Evolutionary conservation across 1,284 basidiomycete genomes (phyloP).

Genomic region (Neotropicomus parvogracilis): DNA sequence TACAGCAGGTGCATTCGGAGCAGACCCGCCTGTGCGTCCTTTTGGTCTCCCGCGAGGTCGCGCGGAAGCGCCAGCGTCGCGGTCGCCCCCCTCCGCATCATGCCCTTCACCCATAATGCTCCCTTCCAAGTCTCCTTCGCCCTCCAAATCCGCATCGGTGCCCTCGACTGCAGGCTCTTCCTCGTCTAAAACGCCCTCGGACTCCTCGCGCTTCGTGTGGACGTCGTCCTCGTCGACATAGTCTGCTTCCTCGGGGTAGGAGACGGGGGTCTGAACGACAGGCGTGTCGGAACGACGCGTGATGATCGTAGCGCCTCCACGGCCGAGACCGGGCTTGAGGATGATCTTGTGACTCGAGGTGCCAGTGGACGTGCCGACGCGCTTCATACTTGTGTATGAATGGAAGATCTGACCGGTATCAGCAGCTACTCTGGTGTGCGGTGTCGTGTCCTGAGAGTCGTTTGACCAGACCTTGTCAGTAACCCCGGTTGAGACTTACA

Average conservation of each 20-base stretch:
- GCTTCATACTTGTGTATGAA: slow-evolving; percentile 22
- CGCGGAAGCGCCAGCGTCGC: slow-evolving; percentile 16
- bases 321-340: slow-evolving; percentile 44
- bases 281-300: slow-evolving; percentile 33
- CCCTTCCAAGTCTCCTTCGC: slow-evolving; percentile 29
- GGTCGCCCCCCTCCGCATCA: slow-evolving; percentile 28
- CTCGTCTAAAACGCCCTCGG: slow-evolving; percentile 32
- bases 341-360: slow-evolving; percentile 43
- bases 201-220: slow-evolving; percentile 33
- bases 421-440: too few relatives aligned
- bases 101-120: slow-evolving; percentile 21
- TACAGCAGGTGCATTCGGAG: slow-evolving; percentile 22
- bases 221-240: slow-evolving; percentile 25
- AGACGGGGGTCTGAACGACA: slow-evolving; percentile 13
- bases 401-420: too few relatives aligned
- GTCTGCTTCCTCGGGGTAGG: slow-evolving; percentile 29
- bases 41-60: slow-evolving; percentile 34
- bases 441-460: not conserved
- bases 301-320: slow-evolving; percentile 32
- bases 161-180: slow-evolving; percentile 33
- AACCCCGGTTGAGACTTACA: too few relatives aligned
- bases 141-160: slow-evolving; percentile 34
- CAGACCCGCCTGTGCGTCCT: slow-evolving; percentile 31
- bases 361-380: slow-evolving; percentile 15
- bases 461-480: not conserved